These are phyloP conservation scores for Entonaema liquescens DNA, from an alignment of 495 filamentous ascomycete genomes.

Conservation along the genomic window DNA sequence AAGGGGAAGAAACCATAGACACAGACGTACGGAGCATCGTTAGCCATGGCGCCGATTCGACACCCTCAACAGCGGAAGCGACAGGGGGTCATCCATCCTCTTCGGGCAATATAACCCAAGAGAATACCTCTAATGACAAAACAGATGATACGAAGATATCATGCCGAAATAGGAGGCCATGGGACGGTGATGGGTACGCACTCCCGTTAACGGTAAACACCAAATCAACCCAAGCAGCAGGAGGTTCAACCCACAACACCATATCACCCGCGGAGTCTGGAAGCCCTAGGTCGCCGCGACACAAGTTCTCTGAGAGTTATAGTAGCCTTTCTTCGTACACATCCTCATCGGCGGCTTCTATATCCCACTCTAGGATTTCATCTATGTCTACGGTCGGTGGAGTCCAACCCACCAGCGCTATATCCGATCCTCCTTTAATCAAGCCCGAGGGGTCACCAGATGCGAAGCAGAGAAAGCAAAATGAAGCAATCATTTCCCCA, in stretches of 20 bases:
- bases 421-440: slow-evolving; percentile 12
- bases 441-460: slow-evolving; percentile 22
- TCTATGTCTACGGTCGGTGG: slow-evolving; percentile 52
- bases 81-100: slow-evolving; percentile 35
- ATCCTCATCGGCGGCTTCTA: slow-evolving; percentile 46
- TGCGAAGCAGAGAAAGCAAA: slow-evolving; percentile 3
- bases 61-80: slow-evolving; percentile 41
- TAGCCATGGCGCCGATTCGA: slow-evolving; percentile 25
- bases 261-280: slow-evolving; percentile 40
- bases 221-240: slow-evolving; percentile 35
- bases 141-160: slow-evolving; percentile 44
- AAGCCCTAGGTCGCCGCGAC: slow-evolving; percentile 48
- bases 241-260: slow-evolving; percentile 33
- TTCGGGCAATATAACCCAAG: slow-evolving; percentile 39
- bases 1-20: slow-evolving; percentile 33
- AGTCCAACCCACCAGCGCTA: slow-evolving; percentile 29
- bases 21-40: slow-evolving; percentile 11
- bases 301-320: slow-evolving; percentile 54
- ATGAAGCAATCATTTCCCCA: slow-evolving; percentile 24
- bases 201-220: slow-evolving; percentile 49
- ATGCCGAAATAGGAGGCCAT: slow-evolving; percentile 54
- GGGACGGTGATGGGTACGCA: slow-evolving; percentile 56
- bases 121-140: slow-evolving; percentile 34
- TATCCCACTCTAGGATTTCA: slow-evolving; percentile 52
- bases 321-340: slow-evolving; percentile 51